Evolutionary conservation across 176 grass and related monocot species (phyloP), one percentile per base, ranked within the genome.

Genomic region (Chloris gayana): DNA sequence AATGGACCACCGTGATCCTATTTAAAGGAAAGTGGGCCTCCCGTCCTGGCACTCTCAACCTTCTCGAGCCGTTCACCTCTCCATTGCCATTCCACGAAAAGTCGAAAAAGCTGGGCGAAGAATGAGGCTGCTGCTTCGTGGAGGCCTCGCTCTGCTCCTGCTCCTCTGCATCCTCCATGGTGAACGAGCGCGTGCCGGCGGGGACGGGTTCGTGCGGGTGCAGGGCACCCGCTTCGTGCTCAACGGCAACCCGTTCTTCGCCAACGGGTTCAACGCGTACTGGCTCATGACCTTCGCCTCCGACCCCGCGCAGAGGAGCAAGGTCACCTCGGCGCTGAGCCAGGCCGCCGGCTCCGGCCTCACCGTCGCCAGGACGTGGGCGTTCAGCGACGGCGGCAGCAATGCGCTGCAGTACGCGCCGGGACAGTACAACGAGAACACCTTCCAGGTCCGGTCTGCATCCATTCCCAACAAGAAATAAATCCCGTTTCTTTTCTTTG

Each of bases 261-360:
- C 92, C 38, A 95, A 95, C 76, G 97, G 97, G 14, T 99, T 93
- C 90, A 99, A 99, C 77, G 91, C 97, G 42, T 99, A 99, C 80
- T 99, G 97, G 97, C 86, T 99, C 75, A 99, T 93, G 90, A 74
- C 82, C 45, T 7, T 99, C 32, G 90, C 82, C 72, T 80, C 90
- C 34, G 84, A 95, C 82, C 88, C 88, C 21, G 33, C 87, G 68
- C 93, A 86, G 88, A 88, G 82, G 59, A 74, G 72, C 30, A 99
- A 93, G 79, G 87, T 95, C 35, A 80, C 88, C 13, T 72, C 86
- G 33, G 86, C 70, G 24, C 58, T 99, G 2, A 68, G 69, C 34
- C 83, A 93, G 64, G 93, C 97, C 60, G 89, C 90, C 53, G 71
- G 25, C 57, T 76, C 83, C 54, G 91, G 90, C 67, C 97, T 99